Conservation (phyloP, 805 yeast genomes). For the Yamadazyma phyllophila region DNA sequence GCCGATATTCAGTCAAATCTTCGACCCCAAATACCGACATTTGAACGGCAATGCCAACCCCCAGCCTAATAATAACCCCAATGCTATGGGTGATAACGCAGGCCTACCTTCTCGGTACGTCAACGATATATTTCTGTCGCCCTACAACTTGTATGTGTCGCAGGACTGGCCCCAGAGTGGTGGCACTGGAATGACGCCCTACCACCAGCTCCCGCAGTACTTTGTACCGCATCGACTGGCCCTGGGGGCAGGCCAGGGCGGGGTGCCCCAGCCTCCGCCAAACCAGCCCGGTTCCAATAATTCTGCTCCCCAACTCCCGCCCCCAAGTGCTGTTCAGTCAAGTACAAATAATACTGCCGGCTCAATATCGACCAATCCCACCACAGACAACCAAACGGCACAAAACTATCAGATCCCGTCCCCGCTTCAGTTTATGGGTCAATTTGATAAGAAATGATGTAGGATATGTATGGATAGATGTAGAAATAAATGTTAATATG, state of each 20-base stretch:
- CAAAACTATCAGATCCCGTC: slow-evolving; percentile 15
- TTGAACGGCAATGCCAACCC: slow-evolving; percentile 1
- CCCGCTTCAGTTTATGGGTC: slow-evolving; percentile 34
- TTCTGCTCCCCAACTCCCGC: slow-evolving; percentile 3
- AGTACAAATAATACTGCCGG: not conserved
- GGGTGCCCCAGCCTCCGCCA: not conserved
- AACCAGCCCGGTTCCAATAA: not conserved
- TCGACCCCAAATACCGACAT: slow-evolving; percentile 12
- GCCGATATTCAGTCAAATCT: slow-evolving; percentile 34
- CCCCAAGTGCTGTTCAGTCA: slow-evolving; percentile 1
- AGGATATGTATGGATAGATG: not conserved
- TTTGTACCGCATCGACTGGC: slow-evolving; percentile 14
- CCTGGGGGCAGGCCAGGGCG: not conserved
- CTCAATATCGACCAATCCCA: not conserved
- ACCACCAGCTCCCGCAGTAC: slow-evolving; percentile 34
- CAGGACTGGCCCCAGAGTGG: slow-evolving; percentile 40
- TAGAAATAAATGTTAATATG: not conserved
- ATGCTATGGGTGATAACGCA: not conserved
- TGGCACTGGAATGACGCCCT: slow-evolving; percentile 38
- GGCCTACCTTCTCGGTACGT: slow-evolving; percentile 71
- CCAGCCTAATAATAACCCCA: slow-evolving; percentile 5
- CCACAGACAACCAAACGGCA: not conserved
- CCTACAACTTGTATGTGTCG: slow-evolving; percentile 67
- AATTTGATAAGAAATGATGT: slow-evolving; percentile 16
- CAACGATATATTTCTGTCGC: slow-evolving; percentile 75